Evolutionary conservation across 2,329 filamentous ascomycete genomes (phyloP).

Genomic region (Alternaria arbusti): DNA sequence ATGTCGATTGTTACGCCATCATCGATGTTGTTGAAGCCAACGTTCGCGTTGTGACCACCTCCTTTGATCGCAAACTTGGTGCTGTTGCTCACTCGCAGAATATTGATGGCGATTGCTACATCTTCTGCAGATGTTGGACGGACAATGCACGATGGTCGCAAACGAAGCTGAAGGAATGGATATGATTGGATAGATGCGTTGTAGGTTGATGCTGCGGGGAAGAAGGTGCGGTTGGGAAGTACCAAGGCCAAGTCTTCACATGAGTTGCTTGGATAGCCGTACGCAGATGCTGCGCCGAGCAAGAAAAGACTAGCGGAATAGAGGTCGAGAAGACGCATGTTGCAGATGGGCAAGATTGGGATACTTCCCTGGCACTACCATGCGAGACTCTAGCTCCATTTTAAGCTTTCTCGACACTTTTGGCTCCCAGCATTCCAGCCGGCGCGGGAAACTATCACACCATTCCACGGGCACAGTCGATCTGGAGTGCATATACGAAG

Average conservation of each 20-base stretch:
- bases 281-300: not conserved
- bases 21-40: constrained; percentile 37
- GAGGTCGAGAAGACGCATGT: not conserved
- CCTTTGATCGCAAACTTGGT: constrained; percentile 33
- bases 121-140: constrained; percentile 25
- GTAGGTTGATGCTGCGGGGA: constrained; percentile 24
- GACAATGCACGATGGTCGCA: constrained; percentile 30
- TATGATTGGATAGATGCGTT: constrained; percentile 32
- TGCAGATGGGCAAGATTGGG: not conserved
- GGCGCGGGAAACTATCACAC: not conserved
- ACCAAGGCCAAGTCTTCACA: constrained; percentile 20
- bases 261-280: not conserved
- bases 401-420: not conserved
- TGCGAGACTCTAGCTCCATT: not conserved
- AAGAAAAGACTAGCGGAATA: constrained; percentile 1
- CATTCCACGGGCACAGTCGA: not conserved
- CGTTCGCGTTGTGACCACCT: constrained; percentile 33
- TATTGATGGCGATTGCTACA: constrained; percentile 22
- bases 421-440: not conserved
- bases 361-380: not conserved
- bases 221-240: constrained; percentile 24
- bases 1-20: constrained; percentile 44
- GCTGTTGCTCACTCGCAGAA: constrained; percentile 12
- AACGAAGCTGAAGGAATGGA: constrained; percentile 26
- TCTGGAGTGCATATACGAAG: constrained; percentile 4